Percentiles rank a stretch among this genome's conserved stretches.
These are phyloP conservation scores for Exophiala phaeomuriformis DNA, from an alignment of 2,329 filamentous ascomycete species.

Conservation along the genomic window DNA sequence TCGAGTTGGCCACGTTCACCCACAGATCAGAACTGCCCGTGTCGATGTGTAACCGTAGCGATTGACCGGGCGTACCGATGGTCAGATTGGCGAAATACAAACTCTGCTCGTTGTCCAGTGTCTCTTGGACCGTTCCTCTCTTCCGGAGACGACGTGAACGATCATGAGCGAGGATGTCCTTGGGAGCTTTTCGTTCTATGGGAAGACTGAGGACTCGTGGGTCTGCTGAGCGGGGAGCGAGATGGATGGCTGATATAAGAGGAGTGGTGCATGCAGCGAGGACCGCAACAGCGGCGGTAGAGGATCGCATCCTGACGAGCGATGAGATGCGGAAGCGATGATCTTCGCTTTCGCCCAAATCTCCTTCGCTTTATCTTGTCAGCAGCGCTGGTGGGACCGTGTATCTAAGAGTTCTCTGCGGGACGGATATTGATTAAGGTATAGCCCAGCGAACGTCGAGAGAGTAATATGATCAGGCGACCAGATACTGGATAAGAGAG, in stretches of 20 bases:
- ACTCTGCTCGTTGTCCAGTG: slow-evolving; percentile 24
- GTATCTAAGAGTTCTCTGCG: too few species aligned
- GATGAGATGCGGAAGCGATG: not conserved
- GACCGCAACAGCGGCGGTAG: slow-evolving; percentile 3
- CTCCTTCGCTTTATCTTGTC: not conserved
- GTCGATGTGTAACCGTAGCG: slow-evolving; percentile 51
- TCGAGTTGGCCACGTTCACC: slow-evolving; percentile 58
- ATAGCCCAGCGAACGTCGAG: too few species aligned
- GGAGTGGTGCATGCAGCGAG: slow-evolving; percentile 12
- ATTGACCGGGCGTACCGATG: slow-evolving; percentile 52
- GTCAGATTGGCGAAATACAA: slow-evolving; percentile 49
- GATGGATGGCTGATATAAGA: slow-evolving; percentile 25
- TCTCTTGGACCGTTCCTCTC: slow-evolving; percentile 18
- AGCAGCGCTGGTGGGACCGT: too few species aligned
- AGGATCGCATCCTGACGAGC: slow-evolving; percentile 12
- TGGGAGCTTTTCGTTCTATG: slow-evolving; percentile 18
- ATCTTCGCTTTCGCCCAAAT: not conserved
- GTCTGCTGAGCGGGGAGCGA: slow-evolving; percentile 25
- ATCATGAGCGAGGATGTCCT: slow-evolving; percentile 21
- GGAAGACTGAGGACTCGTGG: slow-evolving; percentile 19
- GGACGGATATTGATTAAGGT: too few species aligned
- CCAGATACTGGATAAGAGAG: too few species aligned
- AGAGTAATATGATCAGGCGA: too few species aligned
- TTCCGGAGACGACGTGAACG: slow-evolving; percentile 13
- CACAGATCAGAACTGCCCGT: slow-evolving; percentile 59